Conservation (phyloP, 1,284 basidiomycete genomes). For the Dichomitus squalens region DNA sequence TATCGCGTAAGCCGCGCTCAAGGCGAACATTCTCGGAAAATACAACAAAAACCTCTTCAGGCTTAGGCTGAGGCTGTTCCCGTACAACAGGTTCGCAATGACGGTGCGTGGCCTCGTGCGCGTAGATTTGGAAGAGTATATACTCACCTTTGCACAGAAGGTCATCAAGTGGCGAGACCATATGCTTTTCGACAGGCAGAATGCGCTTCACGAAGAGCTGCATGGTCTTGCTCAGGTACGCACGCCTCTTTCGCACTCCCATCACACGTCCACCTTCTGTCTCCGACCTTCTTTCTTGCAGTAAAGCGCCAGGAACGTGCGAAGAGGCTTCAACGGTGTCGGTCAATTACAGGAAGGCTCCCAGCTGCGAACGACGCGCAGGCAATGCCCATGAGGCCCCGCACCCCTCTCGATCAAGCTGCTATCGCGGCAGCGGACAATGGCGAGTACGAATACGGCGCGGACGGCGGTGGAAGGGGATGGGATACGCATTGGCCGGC, state of each 20-base stretch:
- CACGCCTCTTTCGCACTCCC: no score
- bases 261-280: no score
- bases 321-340: slow-evolving; percentile 28
- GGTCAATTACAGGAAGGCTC: slow-evolving; percentile 40
- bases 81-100: slow-evolving; percentile 93
- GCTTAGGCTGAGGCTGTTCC: slow-evolving; percentile 84
- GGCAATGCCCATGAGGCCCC: slow-evolving; percentile 23
- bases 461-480: slow-evolving; percentile 31
- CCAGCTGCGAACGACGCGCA: slow-evolving; percentile 31
- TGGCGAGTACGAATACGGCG: slow-evolving; percentile 32
- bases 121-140: background rate
- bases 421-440: slow-evolving; percentile 25
- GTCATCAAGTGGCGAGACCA: slow-evolving; percentile 80
- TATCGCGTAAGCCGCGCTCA: slow-evolving; percentile 71
- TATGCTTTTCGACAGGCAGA: slow-evolving; percentile 64
- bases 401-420: slow-evolving; percentile 18
- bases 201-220: slow-evolving; percentile 63
- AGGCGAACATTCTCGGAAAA: slow-evolving; percentile 82
- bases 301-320: slow-evolving; percentile 61
- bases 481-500: slow-evolving; percentile 59
- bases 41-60: slow-evolving; percentile 93
- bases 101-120: slow-evolving; percentile 51
- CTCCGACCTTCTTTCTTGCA: slow-evolving; percentile 25
- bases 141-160: slow-evolving; percentile 53
- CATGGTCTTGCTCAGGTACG: slow-evolving; percentile 54